These are phyloP conservation scores for Leishmania arabica DNA, from an alignment of 208 protist genomes.

Conservation along the genomic window DNA sequence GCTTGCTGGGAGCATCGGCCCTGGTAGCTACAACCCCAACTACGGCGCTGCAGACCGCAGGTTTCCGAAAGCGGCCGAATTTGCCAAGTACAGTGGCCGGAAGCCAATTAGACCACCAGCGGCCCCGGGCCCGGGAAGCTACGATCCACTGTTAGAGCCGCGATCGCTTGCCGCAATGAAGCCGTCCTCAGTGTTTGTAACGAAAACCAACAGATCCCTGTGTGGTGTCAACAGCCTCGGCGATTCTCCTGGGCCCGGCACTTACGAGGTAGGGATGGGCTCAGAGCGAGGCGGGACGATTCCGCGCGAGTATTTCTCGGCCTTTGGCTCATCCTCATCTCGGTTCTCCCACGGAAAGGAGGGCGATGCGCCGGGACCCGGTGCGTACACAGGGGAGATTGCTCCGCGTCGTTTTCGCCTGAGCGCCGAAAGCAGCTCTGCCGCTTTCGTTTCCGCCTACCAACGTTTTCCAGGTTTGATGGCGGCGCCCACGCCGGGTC, in stretches of 20 bases:
- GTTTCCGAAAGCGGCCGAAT: slow-evolving; percentile 49
- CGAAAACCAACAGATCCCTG: slow-evolving; percentile 49
- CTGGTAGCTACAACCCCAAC: slow-evolving; percentile 66
- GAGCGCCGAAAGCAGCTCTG: slow-evolving; percentile 31
- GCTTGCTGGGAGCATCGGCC: slow-evolving; percentile 19
- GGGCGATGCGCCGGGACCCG: slow-evolving; percentile 61
- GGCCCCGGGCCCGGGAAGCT: slow-evolving; percentile 76
- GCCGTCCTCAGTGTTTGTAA: slow-evolving; percentile 83
- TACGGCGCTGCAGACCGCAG: slow-evolving; percentile 40
- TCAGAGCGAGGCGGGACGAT: neutral
- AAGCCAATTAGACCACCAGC: slow-evolving; percentile 22
- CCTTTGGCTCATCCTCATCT: slow-evolving; percentile 62
- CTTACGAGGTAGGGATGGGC: slow-evolving; percentile 47
- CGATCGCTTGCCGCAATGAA: slow-evolving; percentile 49
- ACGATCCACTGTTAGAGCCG: slow-evolving; percentile 37
- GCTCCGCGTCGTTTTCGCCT: slow-evolving; percentile 57
- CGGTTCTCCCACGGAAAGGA: slow-evolving; percentile 38
- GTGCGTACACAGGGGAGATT: slow-evolving; percentile 75
- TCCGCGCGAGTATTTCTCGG: slow-evolving; percentile 44
- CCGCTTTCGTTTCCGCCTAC: slow-evolving; percentile 55
- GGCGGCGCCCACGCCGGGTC: slow-evolving; percentile 44
- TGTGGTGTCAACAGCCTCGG: slow-evolving; percentile 17
- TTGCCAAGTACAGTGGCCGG: slow-evolving; percentile 63
- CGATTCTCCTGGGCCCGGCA: slow-evolving; percentile 70
- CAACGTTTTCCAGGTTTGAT: slow-evolving; percentile 40